Base-by-base conservation (phyloP, 1,284 basidiomycete species). In the Ceraceosorus guamensis region DNA sequence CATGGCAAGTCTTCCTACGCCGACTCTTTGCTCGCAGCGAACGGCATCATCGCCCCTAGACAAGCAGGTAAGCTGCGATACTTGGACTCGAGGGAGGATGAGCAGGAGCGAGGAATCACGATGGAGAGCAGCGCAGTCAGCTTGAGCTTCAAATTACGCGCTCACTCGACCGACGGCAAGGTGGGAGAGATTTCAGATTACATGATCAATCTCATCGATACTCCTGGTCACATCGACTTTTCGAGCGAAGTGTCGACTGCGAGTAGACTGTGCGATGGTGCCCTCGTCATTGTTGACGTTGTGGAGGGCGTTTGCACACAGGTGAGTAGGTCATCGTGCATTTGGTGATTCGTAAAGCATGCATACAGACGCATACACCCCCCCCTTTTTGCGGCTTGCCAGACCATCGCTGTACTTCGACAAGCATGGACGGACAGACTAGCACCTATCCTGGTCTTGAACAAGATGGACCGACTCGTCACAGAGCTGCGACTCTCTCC, bases 281-380 rank as follows among this genome's bases (percentile, higher is more conserved):
- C 92, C 5, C 81, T 99, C 6, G 88, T 98, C 33, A 81, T 99
- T n/a, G 90, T 99, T 2, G 95, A 99, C 76, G 91, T 90, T 0
- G 91, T 97, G 4, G 95, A 98, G 79, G 95, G 95, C 16, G 95
- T 99, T 6, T 97, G 91, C 76, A 97, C 93, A 1, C 93, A 97
- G 57, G 50, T 52, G 45, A 52, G 50, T 48, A 6, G 10, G 45
- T 8, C 14, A 41, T 24, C 24, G 24, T 24, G 24, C 24, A 24
- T 24, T 24, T 24, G 24, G 24, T 3, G 24, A 3, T 24, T 24
- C 2, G 24, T 24, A 24, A 24, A 16, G 10, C 39, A 11, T 41
- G 39, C 39, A 16, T 16, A 16, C 39, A 11, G 39, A 11, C 39
- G 11, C 39, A 16, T 3, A 7, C 24, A 33, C 39, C 4, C 47